These are phyloP conservation scores for Knufia petricola DNA, from an alignment of 2,329 filamentous ascomycete species.

Conservation along the genomic window DNA sequence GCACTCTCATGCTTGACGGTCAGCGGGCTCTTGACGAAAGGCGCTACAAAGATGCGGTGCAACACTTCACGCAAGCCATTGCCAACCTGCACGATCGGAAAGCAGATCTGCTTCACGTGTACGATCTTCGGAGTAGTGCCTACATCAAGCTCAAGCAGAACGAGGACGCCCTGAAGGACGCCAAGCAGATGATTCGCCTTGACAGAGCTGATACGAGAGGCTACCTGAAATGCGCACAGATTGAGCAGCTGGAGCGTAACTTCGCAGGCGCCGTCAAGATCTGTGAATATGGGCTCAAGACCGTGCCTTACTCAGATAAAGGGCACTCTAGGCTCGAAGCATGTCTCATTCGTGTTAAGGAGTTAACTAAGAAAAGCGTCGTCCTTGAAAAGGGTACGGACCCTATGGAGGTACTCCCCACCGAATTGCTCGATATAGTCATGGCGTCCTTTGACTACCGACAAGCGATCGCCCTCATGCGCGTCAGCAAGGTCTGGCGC, in stretches of 20 bases:
- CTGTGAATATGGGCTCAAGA: constrained; percentile 50
- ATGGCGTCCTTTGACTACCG: constrained; percentile 44
- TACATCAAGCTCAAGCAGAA: constrained; percentile 40
- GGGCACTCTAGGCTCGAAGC: constrained; percentile 11
- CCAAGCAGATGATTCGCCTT: constrained; percentile 46
- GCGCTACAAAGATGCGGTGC: constrained; percentile 8
- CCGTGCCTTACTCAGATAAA: constrained; percentile 33
- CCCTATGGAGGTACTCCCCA: constrained; percentile 44
- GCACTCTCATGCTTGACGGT: constrained; percentile 10
- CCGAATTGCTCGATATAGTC: constrained; percentile 45
- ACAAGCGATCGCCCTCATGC: constrained; percentile 40
- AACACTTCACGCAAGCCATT: constrained; percentile 2
- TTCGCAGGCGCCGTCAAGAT: constrained; percentile 45
- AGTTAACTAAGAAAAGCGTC: constrained; percentile 33
- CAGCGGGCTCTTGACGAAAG: constrained; percentile 10
- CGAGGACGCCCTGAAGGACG: constrained; percentile 45
- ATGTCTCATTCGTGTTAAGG: constrained; percentile 30
- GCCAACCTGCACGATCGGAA: constrained; percentile 2
- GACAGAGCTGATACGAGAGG: constrained; percentile 45
- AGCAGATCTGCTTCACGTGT: constrained; percentile 6
- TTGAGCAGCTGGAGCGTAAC: constrained; percentile 39
- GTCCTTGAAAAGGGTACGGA: constrained; percentile 29
- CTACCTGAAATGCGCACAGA: constrained; percentile 47
- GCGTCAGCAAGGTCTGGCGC: constrained; percentile 49
- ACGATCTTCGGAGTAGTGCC: constrained; percentile 1